Base-by-base conservation (phyloP, 2,329 filamentous ascomycete genomes). In the Alternaria ventricosa region DNA sequence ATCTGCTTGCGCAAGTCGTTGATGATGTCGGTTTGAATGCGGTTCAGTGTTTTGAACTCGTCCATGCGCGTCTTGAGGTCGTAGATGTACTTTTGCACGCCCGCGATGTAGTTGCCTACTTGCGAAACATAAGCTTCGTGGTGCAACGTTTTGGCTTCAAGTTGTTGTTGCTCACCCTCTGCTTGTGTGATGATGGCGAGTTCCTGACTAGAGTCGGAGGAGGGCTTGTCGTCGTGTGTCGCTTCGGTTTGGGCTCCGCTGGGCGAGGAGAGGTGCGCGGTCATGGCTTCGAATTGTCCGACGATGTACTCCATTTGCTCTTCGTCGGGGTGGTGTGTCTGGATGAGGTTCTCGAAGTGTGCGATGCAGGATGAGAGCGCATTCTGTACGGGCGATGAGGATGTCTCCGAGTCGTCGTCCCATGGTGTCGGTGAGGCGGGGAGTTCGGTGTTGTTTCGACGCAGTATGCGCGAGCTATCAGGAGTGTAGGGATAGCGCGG, bases 271-370 rank as follows among this genome's bases (percentile, higher is more conserved):
- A 79, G 75, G 45, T 69, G 72, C 2, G 65, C 64, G 7, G 73
- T 71, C 67, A 79, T 77, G 51, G 72, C 68, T 58, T 79, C 77
- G 49, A 79, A 75, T 47, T 75, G 72, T 13, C 67, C 65, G 3
- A 79, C 67, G 20, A 79, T 71, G 51, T 75, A 78, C 49, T 78
- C 75, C 71, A 79, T 74, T 58, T 79, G 76, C 27, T 74, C 70
- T 23, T 77, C 75, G 33, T 71, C 74, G 5, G 76, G 77, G 47
- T 76, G 69, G 23, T 68, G 70, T 5, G 71, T 71, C 41, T 72
- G 67, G 23, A 78, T 76, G 28, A 78, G 67, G 51, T 73, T 68
- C 45, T 78, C 74, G 13, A 79, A 71, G 25, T 77, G 72, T 50
- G 65, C 63, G 9, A 78, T 69, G 47, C 76, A 78, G 5, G 77